Conservation (phyloP, 768 basidiomycete genomes). For the Mycena vitilis region DNA sequence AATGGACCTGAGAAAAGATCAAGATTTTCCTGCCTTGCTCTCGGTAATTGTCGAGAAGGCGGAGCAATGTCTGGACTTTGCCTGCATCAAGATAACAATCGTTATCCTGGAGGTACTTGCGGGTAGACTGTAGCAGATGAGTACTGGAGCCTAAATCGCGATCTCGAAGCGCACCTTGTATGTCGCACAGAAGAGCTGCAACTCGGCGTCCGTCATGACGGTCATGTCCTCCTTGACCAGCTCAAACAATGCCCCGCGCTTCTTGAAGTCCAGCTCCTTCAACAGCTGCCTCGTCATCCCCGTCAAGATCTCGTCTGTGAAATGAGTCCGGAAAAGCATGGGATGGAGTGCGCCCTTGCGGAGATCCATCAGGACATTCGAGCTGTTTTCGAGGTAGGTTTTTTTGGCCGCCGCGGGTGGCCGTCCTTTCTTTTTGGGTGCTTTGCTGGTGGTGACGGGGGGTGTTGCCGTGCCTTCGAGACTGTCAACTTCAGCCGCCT, state of each 20-base stretch:
- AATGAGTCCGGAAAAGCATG: constrained; percentile 91
- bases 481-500: constrained; percentile 49
- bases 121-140: constrained; percentile 64
- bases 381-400: constrained; percentile 81
- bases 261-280: constrained; percentile 93
- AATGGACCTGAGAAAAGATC: constrained; percentile 91
- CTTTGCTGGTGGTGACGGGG: constrained; percentile 40
- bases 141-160: constrained; percentile 9
- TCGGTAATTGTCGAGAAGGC: constrained; percentile 75
- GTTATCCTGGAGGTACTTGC: constrained; percentile 79
- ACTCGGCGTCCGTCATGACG: constrained; percentile 97
- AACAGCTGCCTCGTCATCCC: constrained; percentile 84
- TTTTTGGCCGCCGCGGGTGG: constrained; percentile 50
- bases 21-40: constrained; percentile 83
- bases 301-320: constrained; percentile 79
- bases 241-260: constrained; percentile 81
- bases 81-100: constrained; percentile 88
- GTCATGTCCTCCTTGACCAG: constrained; percentile 97
- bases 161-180: constrained; percentile 75
- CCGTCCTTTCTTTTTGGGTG: constrained; percentile 56
- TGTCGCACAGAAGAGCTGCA: constrained; percentile 85
- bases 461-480: constrained; percentile 39
- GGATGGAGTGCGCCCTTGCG: constrained; percentile 97
- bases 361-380: constrained; percentile 97
- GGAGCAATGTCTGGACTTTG: constrained; percentile 81